These are phyloP conservation scores for Didymella glomerata DNA, from an alignment of 2,329 filamentous ascomycete genomes.

Conservation along the genomic window DNA sequence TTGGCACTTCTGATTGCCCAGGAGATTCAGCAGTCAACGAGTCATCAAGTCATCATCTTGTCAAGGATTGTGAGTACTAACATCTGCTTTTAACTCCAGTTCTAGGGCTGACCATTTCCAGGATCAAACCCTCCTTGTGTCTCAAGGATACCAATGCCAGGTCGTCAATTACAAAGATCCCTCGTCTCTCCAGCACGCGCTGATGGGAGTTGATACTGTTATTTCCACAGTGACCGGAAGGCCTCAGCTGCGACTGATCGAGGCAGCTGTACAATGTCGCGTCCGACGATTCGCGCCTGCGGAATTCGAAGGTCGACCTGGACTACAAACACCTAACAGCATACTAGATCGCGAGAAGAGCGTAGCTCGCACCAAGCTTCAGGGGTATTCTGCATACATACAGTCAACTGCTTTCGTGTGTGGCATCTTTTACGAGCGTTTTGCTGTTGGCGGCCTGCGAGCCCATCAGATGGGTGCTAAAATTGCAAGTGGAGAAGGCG, in stretches of 20 bases:
- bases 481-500: slow-evolving; percentile 65
- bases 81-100: no score
- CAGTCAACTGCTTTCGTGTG: slow-evolving; percentile 76
- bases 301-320: slow-evolving; percentile 74
- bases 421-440: slow-evolving; percentile 78
- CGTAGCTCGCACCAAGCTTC: slow-evolving; percentile 65
- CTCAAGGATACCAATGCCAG: slow-evolving; percentile 70
- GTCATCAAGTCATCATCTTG: slow-evolving; percentile 74
- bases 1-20: slow-evolving; percentile 66
- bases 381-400: slow-evolving; percentile 66
- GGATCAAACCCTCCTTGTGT: slow-evolving; percentile 63
- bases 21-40: slow-evolving; percentile 67
- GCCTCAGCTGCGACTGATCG: slow-evolving; percentile 75
- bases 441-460: slow-evolving; percentile 71
- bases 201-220: slow-evolving; percentile 77
- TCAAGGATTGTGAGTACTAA: slow-evolving; percentile 66
- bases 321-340: slow-evolving; percentile 63
- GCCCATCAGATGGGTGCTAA: slow-evolving; percentile 66
- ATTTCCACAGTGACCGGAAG: slow-evolving; percentile 76
- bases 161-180: slow-evolving; percentile 72
- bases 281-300: slow-evolving; percentile 77
- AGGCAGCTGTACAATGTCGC: slow-evolving; percentile 70
- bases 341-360: slow-evolving; percentile 68
- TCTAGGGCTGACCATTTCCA: slow-evolving; percentile 35
- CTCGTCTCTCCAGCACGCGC: slow-evolving; percentile 67